Conservation (phyloP, 1,284 basidiomycete genomes). For the Ganoderma lucidum region DNA sequence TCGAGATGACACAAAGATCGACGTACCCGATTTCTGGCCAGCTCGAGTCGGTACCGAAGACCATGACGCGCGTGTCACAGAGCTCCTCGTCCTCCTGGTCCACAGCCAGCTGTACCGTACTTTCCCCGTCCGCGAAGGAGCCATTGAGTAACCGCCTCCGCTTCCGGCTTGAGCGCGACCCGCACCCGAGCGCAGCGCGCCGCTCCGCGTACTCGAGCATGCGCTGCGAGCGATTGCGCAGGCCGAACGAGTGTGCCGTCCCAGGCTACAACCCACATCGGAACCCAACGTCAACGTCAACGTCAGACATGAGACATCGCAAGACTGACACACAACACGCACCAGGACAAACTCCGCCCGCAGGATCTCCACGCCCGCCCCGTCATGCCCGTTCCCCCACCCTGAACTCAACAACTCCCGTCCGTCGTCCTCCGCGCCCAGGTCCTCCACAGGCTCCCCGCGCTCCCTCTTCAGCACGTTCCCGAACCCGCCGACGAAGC, state of each 20-base stretch:
- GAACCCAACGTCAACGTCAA: background rate
- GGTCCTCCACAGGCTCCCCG: conserved; percentile 40
- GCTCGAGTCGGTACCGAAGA: conserved; percentile 35
- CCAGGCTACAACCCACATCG: conserved; percentile 45
- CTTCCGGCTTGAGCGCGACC: conserved; percentile 38
- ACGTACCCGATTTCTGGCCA: conserved; percentile 38
- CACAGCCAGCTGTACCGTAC: conserved; percentile 18
- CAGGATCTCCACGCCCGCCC: conserved; percentile 75
- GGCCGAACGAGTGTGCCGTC: conserved; percentile 58
- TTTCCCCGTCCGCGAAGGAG: conserved; percentile 26
- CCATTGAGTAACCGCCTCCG: conserved; percentile 46
- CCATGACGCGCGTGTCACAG: conserved; percentile 44
- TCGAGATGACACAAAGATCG: background rate
- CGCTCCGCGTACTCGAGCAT: conserved; percentile 70
- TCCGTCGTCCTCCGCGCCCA: conserved; percentile 62
- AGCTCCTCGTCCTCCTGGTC: conserved; percentile 38
- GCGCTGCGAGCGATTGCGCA: conserved; percentile 69
- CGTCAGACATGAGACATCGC: conserved; percentile 11
- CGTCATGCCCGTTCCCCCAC: conserved; percentile 80
- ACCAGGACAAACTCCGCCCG: conserved; percentile 69
- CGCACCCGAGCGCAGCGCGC: conserved; percentile 56
- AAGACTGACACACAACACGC: conserved; percentile 35
- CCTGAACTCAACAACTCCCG: conserved; percentile 67
- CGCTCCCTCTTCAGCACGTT: conserved; percentile 33
- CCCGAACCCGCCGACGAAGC: conserved; percentile 54